Percentiles rank a stretch among this genome's conserved stretches.
These are phyloP conservation scores for Blastobotrys persicus DNA, from an alignment of 1,139 yeast genomes.

Conservation along the genomic window DNA sequence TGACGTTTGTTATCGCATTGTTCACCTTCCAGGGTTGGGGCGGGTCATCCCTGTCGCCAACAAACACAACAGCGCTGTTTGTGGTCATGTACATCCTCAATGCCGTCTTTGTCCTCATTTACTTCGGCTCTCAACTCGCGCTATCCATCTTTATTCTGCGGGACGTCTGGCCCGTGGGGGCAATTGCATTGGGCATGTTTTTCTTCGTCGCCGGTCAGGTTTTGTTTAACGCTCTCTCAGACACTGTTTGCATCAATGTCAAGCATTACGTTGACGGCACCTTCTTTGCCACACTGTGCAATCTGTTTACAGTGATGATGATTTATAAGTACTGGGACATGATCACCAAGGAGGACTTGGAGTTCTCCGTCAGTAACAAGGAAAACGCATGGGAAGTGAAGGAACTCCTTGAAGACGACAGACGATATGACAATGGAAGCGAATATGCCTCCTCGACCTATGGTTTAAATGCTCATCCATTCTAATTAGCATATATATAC, in stretches of 20 bases:
- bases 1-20: conserved; percentile 65
- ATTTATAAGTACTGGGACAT: conserved; percentile 94
- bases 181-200: conserved; percentile 62
- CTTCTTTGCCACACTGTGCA: conserved; percentile 78
- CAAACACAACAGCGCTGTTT: conserved; percentile 63
- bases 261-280: conserved; percentile 89
- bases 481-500: conserved; percentile 4
- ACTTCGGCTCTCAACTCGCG: conserved; percentile 66
- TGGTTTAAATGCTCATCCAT: conserved; percentile 28
- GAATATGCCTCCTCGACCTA: conserved; percentile 35
- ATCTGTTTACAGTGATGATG: conserved; percentile 87
- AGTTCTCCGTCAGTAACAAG: conserved; percentile 71
- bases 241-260: conserved; percentile 62
- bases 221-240: conserved; percentile 64
- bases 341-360: conserved; percentile 93
- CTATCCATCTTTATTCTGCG: conserved; percentile 66
- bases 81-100: conserved; percentile 68
- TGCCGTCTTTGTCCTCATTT: conserved; percentile 60
- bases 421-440: conserved; percentile 42
- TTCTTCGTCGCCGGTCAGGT: conserved; percentile 84
- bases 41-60: conserved; percentile 37
- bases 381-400: conserved; percentile 49
- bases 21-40: conserved; percentile 74
- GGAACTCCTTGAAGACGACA: conserved; percentile 44
- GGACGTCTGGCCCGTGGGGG: conserved; percentile 87